Evolutionary conservation across 1,284 basidiomycete genomes (phyloP), one percentile per base, ranked within the genome.

Genomic region (Coniferiporia sulphurascens): DNA sequence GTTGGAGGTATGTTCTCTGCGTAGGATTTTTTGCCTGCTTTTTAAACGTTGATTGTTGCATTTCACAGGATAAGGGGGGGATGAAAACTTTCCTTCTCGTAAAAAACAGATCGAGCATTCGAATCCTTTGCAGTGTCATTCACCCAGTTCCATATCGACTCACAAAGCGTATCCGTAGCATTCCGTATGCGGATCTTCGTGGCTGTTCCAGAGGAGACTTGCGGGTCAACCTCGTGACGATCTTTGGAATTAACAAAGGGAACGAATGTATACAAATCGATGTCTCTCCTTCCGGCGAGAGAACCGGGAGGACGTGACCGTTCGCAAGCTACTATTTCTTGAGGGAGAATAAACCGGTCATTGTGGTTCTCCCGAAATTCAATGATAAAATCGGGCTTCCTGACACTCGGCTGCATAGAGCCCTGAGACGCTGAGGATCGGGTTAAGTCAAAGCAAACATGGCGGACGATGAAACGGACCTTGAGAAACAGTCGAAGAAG

Each of bases 341-440:
- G 80, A 60, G 89, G 87, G 58, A 91, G 73, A 6, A 87, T 66
- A 79, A 81, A 86, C 8, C 82, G 78, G 54, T 89, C 85, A 35
- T 74, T 73, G 1, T 80, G 75, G 10, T 74, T 72, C 66, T 91
- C 88, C 44, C 77, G 72, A 62, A 88, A 90, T 66, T 89, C 85
- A 56, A 91, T 67, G 22, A 90, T 79, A 4, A 90, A 66, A 68
- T 90, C 88, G 63, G 83, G 86, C 13, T 80, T 78, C 65, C 77
- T 82, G 41, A 74, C 17, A 13, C 44, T 38, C n/a, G 55, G 17
- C 34, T 44, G 58, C 21, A 61, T 46, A 22, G 56, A 27, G 27
- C 27, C 27, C 27, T 27, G 52, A 12, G 44, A 52, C 3, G 12
- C 38, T 41, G 9, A 15, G 12, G 9, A 41, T 8, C 15, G 7